Percentiles rank a stretch among this genome's conserved stretches.
Evolutionary conservation across 176 grass and related monocot species (phyloP).

Genomic region (Raddia guianensis): DNA sequence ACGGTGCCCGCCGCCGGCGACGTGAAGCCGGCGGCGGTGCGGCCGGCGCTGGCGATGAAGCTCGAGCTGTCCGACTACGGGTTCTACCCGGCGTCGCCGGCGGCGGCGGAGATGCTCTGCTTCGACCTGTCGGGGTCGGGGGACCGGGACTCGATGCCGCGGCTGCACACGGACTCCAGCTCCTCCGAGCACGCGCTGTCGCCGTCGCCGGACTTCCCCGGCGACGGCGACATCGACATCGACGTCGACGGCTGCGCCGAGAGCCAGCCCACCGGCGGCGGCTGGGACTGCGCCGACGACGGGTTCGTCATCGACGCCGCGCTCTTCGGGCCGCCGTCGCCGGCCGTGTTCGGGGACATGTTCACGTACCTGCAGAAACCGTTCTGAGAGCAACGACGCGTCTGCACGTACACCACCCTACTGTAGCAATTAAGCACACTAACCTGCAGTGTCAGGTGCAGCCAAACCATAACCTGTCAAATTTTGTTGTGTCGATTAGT

Average conservation of each 20-base stretch:
- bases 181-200: constrained; percentile 75
- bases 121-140: constrained; percentile 49
- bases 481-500: not conserved
- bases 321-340: constrained; percentile 45
- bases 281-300: constrained; percentile 21
- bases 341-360: constrained; percentile 55
- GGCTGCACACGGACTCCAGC: constrained; percentile 61
- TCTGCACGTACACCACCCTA: not conserved
- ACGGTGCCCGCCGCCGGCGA: constrained; percentile 27
- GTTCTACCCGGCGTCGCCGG: constrained; percentile 30
- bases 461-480: not conserved
- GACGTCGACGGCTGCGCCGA: constrained; percentile 47
- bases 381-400: constrained; percentile 34
- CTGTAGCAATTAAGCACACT: not conserved
- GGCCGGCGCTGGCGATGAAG: constrained; percentile 39
- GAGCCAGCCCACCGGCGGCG: constrained; percentile 50
- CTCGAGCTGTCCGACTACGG: constrained; percentile 50
- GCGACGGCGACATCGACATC: constrained; percentile 55
- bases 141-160: constrained; percentile 48
- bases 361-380: constrained; percentile 61
- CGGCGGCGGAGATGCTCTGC: constrained; percentile 54
- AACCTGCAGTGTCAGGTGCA: constrained; percentile 11
- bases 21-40: constrained; percentile 33
- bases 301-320: constrained; percentile 33
- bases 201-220: constrained; percentile 60